Evolutionary conservation across 139 green algal genomes (phyloP), one percentile per base, ranked within the genome.

Genomic region (Yamagishiella unicocca): DNA sequence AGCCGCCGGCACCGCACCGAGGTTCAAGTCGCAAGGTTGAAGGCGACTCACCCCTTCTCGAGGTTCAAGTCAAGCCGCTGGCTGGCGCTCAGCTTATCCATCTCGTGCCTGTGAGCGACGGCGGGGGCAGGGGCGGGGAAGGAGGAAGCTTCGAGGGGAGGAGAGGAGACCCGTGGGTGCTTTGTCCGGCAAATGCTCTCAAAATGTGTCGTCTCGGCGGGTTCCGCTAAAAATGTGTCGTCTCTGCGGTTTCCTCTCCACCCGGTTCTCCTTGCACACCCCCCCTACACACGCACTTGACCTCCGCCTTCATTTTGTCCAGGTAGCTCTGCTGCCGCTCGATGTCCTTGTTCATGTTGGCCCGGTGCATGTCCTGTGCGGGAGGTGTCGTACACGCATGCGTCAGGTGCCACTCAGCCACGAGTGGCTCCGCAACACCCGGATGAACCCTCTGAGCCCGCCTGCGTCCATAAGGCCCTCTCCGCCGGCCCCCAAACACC

Each of bases 11-110:
- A n/a, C n/a, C n/a, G n/a, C n/a, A n/a, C n/a, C n/a, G n/a, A n/a
- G n/a, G n/a, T n/a, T n/a, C n/a, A n/a, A 58, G 50, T 58, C 14
- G 14, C 50, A 58, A 58, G 50, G 50, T n/a, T 54, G 68, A 35
- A 76, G 37, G 38, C 25, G 38, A 66, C 92, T 91, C 90, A 96
- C 94, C 97, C 97, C 80, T 99, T 99, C 68, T 99, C 97, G 55
- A 99, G 81, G 90, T 99, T 99, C 9, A 99, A 84, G 82, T 99
- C 97, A 21, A 99, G 90, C 22, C 96, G 90, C 90, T 99, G 97
- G 68, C 93, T 97, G 7, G 97, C 93, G 33, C 92, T 98, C 10
- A 99, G 92, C 87, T 99, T 99, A 91, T 99, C 97, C 4, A 99
- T 95, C 74, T 99, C 97, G 87, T 98, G 97, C 73, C 95, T 97